Conservation (phyloP, 2,329 filamentous ascomycete species). For the Aspergillus felis region DNA sequence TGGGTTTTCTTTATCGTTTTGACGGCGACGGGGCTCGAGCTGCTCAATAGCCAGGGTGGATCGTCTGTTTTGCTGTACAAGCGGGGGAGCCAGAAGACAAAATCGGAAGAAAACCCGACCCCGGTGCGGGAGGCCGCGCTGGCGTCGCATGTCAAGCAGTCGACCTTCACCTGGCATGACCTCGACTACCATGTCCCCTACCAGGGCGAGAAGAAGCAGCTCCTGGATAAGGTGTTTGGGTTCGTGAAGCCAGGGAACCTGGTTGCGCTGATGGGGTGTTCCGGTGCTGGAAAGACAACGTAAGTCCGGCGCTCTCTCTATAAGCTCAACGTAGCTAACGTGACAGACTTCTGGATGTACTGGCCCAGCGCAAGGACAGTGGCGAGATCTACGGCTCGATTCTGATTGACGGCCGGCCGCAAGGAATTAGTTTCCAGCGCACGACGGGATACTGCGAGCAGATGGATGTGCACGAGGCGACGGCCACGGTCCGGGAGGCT, state of each 20-base stretch:
- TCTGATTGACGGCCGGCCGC: slow-evolving; percentile 40
- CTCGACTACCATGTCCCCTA: slow-evolving; percentile 65
- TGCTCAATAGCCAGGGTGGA: slow-evolving; percentile 34
- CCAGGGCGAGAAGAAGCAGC: slow-evolving; percentile 41
- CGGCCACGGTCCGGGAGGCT: slow-evolving; percentile 61
- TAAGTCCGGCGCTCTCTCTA: slow-evolving; percentile 6
- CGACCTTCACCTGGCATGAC: slow-evolving; percentile 75
- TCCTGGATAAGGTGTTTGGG: slow-evolving; percentile 61
- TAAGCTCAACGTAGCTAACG: neutral
- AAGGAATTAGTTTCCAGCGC: slow-evolving; percentile 46
- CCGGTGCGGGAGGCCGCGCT: slow-evolving; percentile 8
- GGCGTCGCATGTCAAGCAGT: slow-evolving; percentile 58
- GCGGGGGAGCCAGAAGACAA: slow-evolving; percentile 24
- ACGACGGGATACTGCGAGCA: slow-evolving; percentile 56
- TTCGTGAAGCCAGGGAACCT: slow-evolving; percentile 72
- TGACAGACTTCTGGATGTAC: slow-evolving; percentile 38
- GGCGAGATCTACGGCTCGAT: slow-evolving; percentile 41
- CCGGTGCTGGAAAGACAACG: slow-evolving; percentile 60
- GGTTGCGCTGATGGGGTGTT: slow-evolving; percentile 77
- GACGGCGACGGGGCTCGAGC: slow-evolving; percentile 72
- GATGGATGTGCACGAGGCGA: slow-evolving; percentile 61
- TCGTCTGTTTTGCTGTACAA: slow-evolving; percentile 33
- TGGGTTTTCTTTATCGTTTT: slow-evolving; percentile 70
- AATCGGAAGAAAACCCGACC: neutral
- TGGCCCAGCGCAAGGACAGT: slow-evolving; percentile 43